phyloP scores from a whole-genome alignment of 495 filamentous ascomycete species.

The Margaritispora aquatica region DNA sequence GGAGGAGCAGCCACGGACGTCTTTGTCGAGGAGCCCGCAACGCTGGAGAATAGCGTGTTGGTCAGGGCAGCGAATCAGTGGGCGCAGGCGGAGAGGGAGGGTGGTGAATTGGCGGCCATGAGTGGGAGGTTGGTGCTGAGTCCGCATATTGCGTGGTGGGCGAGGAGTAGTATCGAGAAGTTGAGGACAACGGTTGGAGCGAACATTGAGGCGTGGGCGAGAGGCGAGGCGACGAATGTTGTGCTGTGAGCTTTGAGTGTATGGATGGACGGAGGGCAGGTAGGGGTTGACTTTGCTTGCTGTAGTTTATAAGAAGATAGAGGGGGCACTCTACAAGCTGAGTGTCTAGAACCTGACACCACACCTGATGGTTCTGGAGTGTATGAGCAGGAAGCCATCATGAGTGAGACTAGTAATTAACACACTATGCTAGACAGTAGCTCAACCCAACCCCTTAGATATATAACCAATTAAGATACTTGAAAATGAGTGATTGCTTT shows the following conservation, averaged over 20 bases:
- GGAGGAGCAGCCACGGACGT: conserved; percentile 50
- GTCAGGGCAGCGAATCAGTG: conserved; percentile 9
- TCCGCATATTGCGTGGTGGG: conserved; percentile 25
- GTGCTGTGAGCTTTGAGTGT: conserved; percentile 10
- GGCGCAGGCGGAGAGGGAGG: neutral
- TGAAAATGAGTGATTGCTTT: no score
- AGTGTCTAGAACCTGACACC: no score
- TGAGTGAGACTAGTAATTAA: no score
- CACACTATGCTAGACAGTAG: no score
- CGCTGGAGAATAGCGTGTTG: conserved; percentile 12
- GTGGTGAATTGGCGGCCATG: conserved; percentile 2
- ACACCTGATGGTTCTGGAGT: no score
- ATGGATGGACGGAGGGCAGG: no score
- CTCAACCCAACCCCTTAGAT: no score
- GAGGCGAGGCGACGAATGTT: conserved; percentile 12
- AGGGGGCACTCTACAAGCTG: no score
- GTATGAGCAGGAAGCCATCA: no score
- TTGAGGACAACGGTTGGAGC: conserved; percentile 13
- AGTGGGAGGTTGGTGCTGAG: conserved; percentile 16
- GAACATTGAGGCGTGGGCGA: conserved; percentile 21
- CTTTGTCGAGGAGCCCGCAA: conserved; percentile 44
- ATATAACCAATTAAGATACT: no score
- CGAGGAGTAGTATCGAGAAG: conserved; percentile 19
- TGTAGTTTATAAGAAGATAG: no score
- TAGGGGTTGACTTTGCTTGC: no score